Conservation (phyloP, 2,329 filamentous ascomycete genomes). For the Alternaria burnsii region DNA sequence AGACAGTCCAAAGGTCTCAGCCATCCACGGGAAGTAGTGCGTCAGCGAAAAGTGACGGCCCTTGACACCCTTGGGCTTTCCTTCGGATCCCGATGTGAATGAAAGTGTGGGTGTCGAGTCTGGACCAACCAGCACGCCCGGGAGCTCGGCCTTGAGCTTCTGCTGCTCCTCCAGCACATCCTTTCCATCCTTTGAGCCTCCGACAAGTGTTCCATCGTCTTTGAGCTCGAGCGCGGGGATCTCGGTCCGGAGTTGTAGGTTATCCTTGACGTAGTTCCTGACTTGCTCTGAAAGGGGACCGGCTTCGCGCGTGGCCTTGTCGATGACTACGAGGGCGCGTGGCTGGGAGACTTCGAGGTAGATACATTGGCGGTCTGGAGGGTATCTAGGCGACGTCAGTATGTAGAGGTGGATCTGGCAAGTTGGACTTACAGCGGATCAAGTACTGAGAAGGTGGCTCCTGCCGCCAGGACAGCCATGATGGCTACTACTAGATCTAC, state of each 20-base stretch:
- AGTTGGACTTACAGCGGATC: constrained; percentile 73
- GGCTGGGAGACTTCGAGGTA: constrained; percentile 83
- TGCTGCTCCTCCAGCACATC: constrained; percentile 71
- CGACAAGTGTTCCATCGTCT: constrained; percentile 75
- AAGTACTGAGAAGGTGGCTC: constrained; percentile 70
- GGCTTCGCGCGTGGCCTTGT: constrained; percentile 73
- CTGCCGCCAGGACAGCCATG: constrained; percentile 74
- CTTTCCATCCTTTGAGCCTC: constrained; percentile 70
- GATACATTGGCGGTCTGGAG: constrained; percentile 80
- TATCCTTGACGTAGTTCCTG: constrained; percentile 73
- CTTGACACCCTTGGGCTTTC: constrained; percentile 83
- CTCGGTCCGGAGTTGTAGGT: constrained; percentile 75
- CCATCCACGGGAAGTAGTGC: constrained; percentile 95
- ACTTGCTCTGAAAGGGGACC: constrained; percentile 69
- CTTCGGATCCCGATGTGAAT: constrained; percentile 73
- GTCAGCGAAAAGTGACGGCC: constrained; percentile 87
- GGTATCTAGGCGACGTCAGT: constrained; percentile 65
- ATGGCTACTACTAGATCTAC: constrained; percentile 80
- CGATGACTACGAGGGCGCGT: constrained; percentile 75
- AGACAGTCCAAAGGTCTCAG: constrained; percentile 77
- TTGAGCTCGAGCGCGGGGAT: constrained; percentile 76
- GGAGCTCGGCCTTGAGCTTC: constrained; percentile 63
- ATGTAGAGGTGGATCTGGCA: neutral
- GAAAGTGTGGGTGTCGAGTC: constrained; percentile 80
- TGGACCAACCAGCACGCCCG: constrained; percentile 82